Evolutionary conservation across 1,284 basidiomycete genomes (phyloP).

Genomic region (Inonotus hispidus): DNA sequence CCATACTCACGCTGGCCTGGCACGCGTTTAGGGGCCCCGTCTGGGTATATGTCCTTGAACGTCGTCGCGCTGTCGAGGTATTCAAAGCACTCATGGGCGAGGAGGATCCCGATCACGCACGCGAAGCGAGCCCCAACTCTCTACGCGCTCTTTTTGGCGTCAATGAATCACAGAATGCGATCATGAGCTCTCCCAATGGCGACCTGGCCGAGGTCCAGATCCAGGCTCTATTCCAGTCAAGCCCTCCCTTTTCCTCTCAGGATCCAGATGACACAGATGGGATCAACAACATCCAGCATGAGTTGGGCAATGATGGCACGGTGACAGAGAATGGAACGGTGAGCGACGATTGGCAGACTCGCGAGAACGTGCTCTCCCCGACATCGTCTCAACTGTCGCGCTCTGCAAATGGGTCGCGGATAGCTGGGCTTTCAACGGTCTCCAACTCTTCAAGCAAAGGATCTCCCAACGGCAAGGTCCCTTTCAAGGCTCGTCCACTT

Average conservation of each 20-base stretch:
- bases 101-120: constrained; percentile 51
- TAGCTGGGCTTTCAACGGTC: not conserved
- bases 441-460: constrained; percentile 33
- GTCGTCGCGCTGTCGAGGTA: constrained; percentile 69
- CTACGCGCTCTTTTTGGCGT: constrained; percentile 63
- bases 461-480: constrained; percentile 34
- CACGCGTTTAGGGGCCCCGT: constrained; percentile 59
- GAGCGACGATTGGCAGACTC: constrained; percentile 17
- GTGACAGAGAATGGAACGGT: not conserved
- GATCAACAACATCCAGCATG: constrained; percentile 22
- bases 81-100: constrained; percentile 70
- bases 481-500: constrained; percentile 68
- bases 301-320: constrained; percentile 28
- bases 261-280: constrained; percentile 28
- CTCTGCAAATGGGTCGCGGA: constrained; percentile 4
- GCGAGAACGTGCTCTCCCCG: constrained; percentile 17
- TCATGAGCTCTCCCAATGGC: constrained; percentile 64
- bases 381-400: constrained; percentile 14
- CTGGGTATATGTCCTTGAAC: constrained; percentile 82
- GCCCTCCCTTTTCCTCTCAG: constrained; percentile 64
- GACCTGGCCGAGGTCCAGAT: constrained; percentile 71
- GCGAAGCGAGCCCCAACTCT: constrained; percentile 50
- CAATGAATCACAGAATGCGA: constrained; percentile 48
- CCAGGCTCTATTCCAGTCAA: constrained; percentile 66
- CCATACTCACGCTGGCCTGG: constrained; percentile 6